phyloP scores from a whole-genome alignment of 345 rosid species.

The Citrus hindsii region DNA sequence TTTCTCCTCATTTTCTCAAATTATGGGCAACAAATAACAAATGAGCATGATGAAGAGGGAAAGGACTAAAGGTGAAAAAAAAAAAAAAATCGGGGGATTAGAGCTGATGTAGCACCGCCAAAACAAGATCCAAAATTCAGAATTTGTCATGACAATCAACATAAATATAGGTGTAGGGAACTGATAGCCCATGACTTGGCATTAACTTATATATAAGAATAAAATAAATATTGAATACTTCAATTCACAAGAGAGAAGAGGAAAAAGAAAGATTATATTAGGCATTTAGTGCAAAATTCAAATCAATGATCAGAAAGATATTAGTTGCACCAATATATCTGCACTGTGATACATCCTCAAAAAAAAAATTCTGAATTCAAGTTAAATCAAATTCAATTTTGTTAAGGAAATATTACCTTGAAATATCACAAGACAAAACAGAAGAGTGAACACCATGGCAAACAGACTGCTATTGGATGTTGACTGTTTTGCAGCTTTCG shows the following conservation, averaged over 20 bases:
- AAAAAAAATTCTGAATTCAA: neutral
- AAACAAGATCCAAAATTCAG: neutral
- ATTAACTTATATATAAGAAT: neutral
- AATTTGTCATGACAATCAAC: neutral
- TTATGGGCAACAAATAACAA: neutral
- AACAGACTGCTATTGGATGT: constrained; percentile 49
- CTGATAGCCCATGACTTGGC: neutral
- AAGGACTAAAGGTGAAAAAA: neutral
- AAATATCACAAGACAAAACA: constrained; percentile 60
- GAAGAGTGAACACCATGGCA: constrained; percentile 56
- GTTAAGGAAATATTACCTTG: constrained; percentile 45
- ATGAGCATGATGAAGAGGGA: neutral
- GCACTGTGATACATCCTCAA: neutral
- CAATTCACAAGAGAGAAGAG: neutral
- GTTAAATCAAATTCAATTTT: neutral
- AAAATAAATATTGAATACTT: neutral
- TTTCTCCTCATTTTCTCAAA: neutral
- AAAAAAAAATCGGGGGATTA: neutral
- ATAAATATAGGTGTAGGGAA: neutral
- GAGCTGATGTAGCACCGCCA: neutral
- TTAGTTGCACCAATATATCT: neutral
- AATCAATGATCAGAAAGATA: neutral
- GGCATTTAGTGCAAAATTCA: neutral
- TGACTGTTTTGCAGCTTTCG: constrained; percentile 51
- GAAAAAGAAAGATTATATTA: neutral